These are phyloP conservation scores for Stereum hirsutum DNA, from an alignment of 1,284 basidiomycete genomes.

Conservation along the genomic window DNA sequence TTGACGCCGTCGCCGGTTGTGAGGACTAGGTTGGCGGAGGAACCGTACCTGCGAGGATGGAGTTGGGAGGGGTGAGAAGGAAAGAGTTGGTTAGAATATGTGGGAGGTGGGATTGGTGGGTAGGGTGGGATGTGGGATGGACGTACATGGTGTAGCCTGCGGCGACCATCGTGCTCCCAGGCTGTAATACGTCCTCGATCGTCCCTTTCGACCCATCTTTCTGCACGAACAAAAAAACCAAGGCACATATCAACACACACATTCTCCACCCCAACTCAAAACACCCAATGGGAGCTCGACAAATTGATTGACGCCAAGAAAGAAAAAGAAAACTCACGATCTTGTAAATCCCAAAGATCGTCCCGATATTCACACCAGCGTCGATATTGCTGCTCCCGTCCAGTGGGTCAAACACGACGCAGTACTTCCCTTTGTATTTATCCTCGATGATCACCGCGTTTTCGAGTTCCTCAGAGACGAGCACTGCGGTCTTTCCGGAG, in stretches of 20 bases:
- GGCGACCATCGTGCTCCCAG: conserved; percentile 96
- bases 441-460: conserved; percentile 88
- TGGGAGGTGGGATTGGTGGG: neutral
- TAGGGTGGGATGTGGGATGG: neutral
- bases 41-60: conserved; percentile 90
- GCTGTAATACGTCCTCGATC: conserved; percentile 84
- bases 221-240: conserved; percentile 26
- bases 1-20: conserved; percentile 96
- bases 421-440: conserved; percentile 75
- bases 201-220: conserved; percentile 68
- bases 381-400: conserved; percentile 99
- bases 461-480: conserved; percentile 95
- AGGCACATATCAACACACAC: neutral
- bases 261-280: neutral
- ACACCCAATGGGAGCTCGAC: neutral
- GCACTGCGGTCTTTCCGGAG: conserved; percentile 91
- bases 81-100: too few species aligned
- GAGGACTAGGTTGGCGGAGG: conserved; percentile 94
- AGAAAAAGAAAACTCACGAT: conserved; percentile 42
- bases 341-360: conserved; percentile 98
- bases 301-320: neutral
- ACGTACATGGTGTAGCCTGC: conserved; percentile 89
- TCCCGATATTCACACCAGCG: conserved; percentile 99
- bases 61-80: too few species aligned
- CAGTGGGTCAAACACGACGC: conserved; percentile 97